Evolutionary conservation across 495 filamentous ascomycete species (phyloP).

Genomic region (Penicillium canariense): DNA sequence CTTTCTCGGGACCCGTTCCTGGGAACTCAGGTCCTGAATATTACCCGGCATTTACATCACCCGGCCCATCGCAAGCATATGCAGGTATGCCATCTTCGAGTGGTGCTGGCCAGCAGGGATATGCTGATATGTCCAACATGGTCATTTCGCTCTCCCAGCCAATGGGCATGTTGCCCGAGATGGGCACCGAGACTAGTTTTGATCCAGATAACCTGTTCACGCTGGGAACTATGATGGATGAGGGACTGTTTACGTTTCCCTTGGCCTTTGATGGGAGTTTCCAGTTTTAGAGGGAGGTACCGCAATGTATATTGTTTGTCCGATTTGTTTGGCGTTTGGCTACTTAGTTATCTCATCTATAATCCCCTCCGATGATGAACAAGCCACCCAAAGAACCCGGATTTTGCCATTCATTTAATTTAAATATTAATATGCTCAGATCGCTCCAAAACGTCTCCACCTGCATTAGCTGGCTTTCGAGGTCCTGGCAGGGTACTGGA

Average conservation of each 20-base stretch:
- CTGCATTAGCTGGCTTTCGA: no score
- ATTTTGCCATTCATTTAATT: no score
- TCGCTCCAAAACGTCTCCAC: no score
- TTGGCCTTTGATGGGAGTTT: slow-evolving; percentile 28
- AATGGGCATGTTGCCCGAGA: slow-evolving; percentile 28
- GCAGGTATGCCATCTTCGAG: neutral
- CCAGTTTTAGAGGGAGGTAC: slow-evolving; percentile 3
- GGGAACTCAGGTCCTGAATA: slow-evolving; percentile 8
- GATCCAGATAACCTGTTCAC: slow-evolving; percentile 32
- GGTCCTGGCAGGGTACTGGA: no score
- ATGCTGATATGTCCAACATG: slow-evolving; percentile 15
- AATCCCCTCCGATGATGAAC: no score
- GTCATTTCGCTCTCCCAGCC: slow-evolving; percentile 12
- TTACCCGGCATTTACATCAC: slow-evolving; percentile 16
- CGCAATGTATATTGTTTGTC: neutral
- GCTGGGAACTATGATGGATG: slow-evolving; percentile 39
- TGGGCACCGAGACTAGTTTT: slow-evolving; percentile 28
- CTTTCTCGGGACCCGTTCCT: slow-evolving; percentile 5
- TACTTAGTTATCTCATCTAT: no score
- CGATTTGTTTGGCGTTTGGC: neutral
- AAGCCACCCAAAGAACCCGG: no score
- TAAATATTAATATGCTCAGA: no score
- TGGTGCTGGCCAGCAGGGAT: neutral
- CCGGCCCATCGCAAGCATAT: slow-evolving; percentile 9
- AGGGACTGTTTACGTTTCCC: slow-evolving; percentile 37